A percentile compares a stretch with the other conserved stretches of the same genome.
These are phyloP conservation scores for Cantharellus anzutake DNA, from an alignment of 768 basidiomycete species.

Conservation along the genomic window DNA sequence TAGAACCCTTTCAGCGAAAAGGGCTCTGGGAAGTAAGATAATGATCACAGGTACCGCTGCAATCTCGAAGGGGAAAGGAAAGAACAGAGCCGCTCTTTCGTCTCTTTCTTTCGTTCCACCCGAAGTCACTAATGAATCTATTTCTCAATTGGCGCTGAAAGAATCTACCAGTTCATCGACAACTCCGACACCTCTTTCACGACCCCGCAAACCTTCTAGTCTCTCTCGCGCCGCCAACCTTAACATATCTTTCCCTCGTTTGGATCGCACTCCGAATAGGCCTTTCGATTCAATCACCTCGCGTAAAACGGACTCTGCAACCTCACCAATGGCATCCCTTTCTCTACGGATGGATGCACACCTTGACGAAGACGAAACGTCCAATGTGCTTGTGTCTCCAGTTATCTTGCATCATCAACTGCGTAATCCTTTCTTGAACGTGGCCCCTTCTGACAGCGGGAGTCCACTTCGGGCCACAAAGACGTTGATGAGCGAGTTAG, in stretches of 20 bases:
- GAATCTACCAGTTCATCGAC: too few relatives aligned
- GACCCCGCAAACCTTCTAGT: too few relatives aligned
- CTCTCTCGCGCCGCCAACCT: too few relatives aligned
- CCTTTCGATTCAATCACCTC: not conserved
- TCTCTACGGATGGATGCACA: not conserved
- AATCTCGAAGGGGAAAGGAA: not conserved
- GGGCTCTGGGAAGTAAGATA: not conserved
- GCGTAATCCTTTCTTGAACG: not conserved
- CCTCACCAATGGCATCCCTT: not conserved
- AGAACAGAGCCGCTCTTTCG: not conserved
- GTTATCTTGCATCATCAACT: not conserved
- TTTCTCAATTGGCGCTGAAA: too few relatives aligned
- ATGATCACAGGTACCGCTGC: not conserved
- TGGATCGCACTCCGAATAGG: not conserved
- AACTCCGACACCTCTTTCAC: too few relatives aligned
- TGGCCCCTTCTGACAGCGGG: conserved; percentile 1
- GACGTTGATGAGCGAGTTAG: conserved; percentile 26
- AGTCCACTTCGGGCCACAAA: not conserved
- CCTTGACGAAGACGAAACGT: too few relatives aligned
- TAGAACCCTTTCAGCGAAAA: not conserved
- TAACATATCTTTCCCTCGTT: too few relatives aligned
- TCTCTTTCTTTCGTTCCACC: not conserved
- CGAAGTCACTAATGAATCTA: too few relatives aligned
- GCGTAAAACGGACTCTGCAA: not conserved
- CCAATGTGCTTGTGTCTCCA: not conserved